Evolutionary conservation across 345 rosid species (phyloP), one percentile per base, ranked within the genome.

Genomic region (Limnanthes douglasii): DNA sequence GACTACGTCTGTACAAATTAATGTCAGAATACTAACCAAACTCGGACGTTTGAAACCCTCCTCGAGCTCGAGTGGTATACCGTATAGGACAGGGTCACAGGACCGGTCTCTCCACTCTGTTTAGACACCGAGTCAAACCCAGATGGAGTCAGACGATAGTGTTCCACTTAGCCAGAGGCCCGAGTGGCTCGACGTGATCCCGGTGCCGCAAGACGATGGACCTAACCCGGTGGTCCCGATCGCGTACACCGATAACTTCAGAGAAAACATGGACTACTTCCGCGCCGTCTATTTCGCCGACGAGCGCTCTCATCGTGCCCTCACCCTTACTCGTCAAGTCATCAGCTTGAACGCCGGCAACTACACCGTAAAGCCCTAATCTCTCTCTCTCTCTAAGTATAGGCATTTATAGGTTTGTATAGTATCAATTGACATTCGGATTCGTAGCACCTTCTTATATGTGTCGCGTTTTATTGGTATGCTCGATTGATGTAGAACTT

Each of bases 351-450:
- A 84, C 56, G 73, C 96, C 27, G 88, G 77, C 4, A 90, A 90
- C 51, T 90, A 90, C 78, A 90, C 92, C 11, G 95, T 90, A 72
- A 47, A n/a, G n/a, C n/a, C n/a, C n/a, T n/a, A n/a, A n/a, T 6
- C 33, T 37, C 12, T 34, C 16, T 24, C 18, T 7, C 18, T n/a
- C 26, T n/a, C n/a, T n/a, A n/a, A n/a, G n/a, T n/a, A n/a, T n/a
- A n/a, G n/a, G n/a, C n/a, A n/a, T n/a, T n/a, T n/a, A n/a, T n/a
- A n/a, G n/a, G n/a, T n/a, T n/a, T n/a, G n/a, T n/a, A n/a, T n/a
- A n/a, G n/a, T n/a, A n/a, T n/a, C n/a, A n/a, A n/a, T n/a, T n/a
- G n/a, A n/a, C n/a, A n/a, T n/a, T n/a, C n/a, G n/a, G n/a, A n/a
- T n/a, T n/a, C n/a, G n/a, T n/a, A n/a, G n/a, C n/a, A n/a, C n/a